These are phyloP conservation scores for Phytophthora citrophthora DNA, from an alignment of 352 stramenopile genomes.

Conservation along the genomic window DNA sequence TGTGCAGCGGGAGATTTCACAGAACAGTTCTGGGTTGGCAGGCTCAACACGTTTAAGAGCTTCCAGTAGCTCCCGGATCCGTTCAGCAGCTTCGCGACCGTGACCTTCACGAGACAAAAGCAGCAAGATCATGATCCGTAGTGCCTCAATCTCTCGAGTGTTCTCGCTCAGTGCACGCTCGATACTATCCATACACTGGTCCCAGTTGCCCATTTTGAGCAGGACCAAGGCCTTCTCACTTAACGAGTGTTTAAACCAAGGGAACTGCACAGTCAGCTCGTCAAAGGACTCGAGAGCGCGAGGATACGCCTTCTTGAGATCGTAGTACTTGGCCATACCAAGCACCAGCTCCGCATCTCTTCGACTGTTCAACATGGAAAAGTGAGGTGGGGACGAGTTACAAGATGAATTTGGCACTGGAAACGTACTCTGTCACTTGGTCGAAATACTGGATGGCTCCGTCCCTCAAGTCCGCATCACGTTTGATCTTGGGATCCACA, in stretches of 20 bases:
- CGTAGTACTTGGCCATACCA: slow-evolving; percentile 74
- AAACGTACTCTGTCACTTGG: slow-evolving; percentile 59
- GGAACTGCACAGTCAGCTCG: slow-evolving; percentile 78
- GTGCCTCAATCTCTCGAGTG: slow-evolving; percentile 69
- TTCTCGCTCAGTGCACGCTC: slow-evolving; percentile 76
- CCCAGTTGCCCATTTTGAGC: slow-evolving; percentile 88
- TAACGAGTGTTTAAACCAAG: slow-evolving; percentile 86
- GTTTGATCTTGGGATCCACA: slow-evolving; percentile 71
- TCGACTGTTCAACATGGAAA: slow-evolving; percentile 37
- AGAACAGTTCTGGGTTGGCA: slow-evolving; percentile 70
- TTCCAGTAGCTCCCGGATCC: slow-evolving; percentile 70
- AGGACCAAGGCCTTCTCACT: slow-evolving; percentile 84
- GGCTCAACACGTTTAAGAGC: slow-evolving; percentile 76
- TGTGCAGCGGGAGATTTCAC: slow-evolving; percentile 67
- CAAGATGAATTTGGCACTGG: no score
- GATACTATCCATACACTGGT: slow-evolving; percentile 82
- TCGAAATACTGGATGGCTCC: slow-evolving; percentile 72
- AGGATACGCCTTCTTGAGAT: slow-evolving; percentile 73
- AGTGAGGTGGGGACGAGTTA: background rate
- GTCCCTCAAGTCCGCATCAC: slow-evolving; percentile 66
- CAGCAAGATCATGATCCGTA: slow-evolving; percentile 70
- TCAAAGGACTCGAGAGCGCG: slow-evolving; percentile 74
- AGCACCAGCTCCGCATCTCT: slow-evolving; percentile 79
- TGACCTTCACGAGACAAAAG: slow-evolving; percentile 72
- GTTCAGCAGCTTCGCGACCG: slow-evolving; percentile 55